A percentile compares a stretch with the other conserved stretches of the same genome.
phyloP scores from a whole-genome alignment of 75 land plant species.

The Selaginella moellendorffii region DNA sequence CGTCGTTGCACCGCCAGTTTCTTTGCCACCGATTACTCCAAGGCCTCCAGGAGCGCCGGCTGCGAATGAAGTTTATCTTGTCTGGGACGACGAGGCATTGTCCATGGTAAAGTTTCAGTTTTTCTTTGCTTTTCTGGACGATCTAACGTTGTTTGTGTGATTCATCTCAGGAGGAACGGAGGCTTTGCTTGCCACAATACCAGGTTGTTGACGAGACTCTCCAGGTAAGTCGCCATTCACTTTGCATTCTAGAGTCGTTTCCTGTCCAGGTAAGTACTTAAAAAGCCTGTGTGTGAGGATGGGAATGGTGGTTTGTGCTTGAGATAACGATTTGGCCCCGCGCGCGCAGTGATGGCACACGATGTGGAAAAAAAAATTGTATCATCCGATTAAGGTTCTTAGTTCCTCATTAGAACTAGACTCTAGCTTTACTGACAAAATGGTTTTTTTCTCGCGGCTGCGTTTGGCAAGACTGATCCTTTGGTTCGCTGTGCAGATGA shows the following conservation, averaged over 20 bases:
- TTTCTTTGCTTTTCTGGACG: no score
- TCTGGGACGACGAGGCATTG: slow-evolving; percentile 98
- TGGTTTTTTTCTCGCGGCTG: no score
- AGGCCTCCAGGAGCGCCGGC: neutral
- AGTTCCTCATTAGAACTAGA: neutral
- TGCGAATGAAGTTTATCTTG: slow-evolving; percentile 80
- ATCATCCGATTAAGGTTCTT: neutral
- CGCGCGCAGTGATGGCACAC: neutral
- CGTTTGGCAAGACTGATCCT: no score
- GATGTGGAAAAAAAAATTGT: neutral
- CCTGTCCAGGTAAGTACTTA: neutral
- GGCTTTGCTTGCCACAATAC: slow-evolving; percentile 67
- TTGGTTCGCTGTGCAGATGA: slow-evolving; percentile 53
- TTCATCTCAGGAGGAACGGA: slow-evolving; percentile 99
- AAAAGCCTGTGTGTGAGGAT: no score
- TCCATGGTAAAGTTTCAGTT: slow-evolving; percentile 95
- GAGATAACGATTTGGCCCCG: no score
- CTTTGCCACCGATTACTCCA: neutral
- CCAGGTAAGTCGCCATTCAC: slow-evolving; percentile 98
- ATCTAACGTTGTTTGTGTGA: no score
- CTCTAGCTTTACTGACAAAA: neutral
- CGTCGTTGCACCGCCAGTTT: neutral
- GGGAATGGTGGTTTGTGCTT: no score
- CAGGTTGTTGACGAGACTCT: slow-evolving; percentile 98
- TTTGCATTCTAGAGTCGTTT: no score